phyloP scores from a whole-genome alignment of 805 yeast species.

The Schwanniomyces polymorphus region DNA sequence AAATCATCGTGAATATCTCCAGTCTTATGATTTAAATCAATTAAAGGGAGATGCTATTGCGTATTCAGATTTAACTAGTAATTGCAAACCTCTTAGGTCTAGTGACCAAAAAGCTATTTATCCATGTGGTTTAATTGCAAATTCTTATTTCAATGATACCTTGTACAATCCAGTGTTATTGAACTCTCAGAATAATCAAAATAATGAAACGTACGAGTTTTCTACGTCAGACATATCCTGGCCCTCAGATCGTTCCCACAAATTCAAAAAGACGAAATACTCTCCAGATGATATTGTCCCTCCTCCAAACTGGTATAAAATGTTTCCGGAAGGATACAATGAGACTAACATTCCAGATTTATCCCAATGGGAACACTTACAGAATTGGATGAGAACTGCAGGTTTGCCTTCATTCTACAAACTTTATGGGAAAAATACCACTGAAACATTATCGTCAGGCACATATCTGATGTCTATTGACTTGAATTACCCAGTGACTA shows the following conservation, averaged over 20 bases:
- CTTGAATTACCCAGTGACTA: conserved; percentile 76
- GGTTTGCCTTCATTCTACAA: conserved; percentile 89
- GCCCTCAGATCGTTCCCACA: conserved; percentile 65
- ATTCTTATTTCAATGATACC: conserved; percentile 89
- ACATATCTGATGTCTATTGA: conserved; percentile 67
- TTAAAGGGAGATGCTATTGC: conserved; percentile 72
- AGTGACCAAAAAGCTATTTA: conserved; percentile 50
- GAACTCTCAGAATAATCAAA: conserved; percentile 42
- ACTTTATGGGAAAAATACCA: conserved; percentile 71
- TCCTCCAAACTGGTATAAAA: conserved; percentile 86
- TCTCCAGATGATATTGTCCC: conserved; percentile 74
- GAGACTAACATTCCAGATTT: conserved; percentile 76
- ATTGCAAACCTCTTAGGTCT: conserved; percentile 39
- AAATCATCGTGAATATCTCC: conserved; percentile 92
- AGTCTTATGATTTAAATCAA: conserved; percentile 78
- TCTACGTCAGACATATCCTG: conserved; percentile 74
- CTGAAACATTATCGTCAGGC: conserved; percentile 57
- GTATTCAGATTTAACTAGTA: conserved; percentile 44
- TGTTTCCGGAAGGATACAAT: conserved; percentile 88
- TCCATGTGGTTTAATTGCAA: conserved; percentile 96
- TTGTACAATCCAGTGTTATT: conserved; percentile 54
- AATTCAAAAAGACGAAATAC: conserved; percentile 74
- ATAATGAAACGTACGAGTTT: conserved; percentile 45
- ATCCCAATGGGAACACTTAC: conserved; percentile 76
- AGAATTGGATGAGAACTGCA: conserved; percentile 98